phyloP scores from a whole-genome alignment of 352 stramenopile species.

The Pythium aristosporum region DNA sequence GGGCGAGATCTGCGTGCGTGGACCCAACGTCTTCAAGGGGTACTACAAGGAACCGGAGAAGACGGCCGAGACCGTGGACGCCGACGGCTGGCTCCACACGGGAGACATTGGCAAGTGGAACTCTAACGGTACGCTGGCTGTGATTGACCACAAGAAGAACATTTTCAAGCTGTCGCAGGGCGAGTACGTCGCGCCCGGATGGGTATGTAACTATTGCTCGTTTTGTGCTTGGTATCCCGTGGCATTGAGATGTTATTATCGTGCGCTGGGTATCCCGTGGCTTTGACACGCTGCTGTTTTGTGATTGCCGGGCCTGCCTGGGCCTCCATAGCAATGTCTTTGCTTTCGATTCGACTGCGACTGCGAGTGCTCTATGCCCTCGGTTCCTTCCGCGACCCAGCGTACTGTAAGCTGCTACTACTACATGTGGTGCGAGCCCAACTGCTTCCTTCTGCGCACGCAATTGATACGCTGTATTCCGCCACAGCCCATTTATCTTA shows the following conservation, averaged over 20 bases:
- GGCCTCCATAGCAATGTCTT: too few species aligned
- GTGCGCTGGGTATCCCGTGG: too few species aligned
- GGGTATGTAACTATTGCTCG: background rate
- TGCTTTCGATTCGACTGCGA: background rate
- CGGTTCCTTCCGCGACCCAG: background rate
- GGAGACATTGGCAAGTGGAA: conserved; percentile 96
- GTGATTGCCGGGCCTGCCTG: background rate
- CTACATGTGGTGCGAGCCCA: too few species aligned
- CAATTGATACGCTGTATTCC: too few species aligned
- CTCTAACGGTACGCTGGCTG: conserved; percentile 85
- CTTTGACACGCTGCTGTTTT: background rate
- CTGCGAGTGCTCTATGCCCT: background rate
- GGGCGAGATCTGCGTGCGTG: conserved; percentile 85
- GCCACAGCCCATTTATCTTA: too few species aligned
- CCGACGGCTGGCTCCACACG: conserved; percentile 95
- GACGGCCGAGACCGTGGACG: conserved; percentile 89
- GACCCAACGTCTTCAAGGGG: conserved; percentile 82
- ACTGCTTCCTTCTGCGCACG: too few species aligned
- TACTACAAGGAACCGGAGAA: conserved; percentile 96
- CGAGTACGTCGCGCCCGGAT: conserved; percentile 92
- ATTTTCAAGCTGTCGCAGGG: conserved; percentile 94
- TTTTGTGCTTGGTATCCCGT: background rate
- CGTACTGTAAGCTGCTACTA: background rate
- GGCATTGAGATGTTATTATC: too few species aligned
- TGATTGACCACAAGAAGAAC: conserved; percentile 93